These are phyloP conservation scores for Xerophyta viscosa DNA, from an alignment of 106 monocot species.

Conservation along the genomic window DNA sequence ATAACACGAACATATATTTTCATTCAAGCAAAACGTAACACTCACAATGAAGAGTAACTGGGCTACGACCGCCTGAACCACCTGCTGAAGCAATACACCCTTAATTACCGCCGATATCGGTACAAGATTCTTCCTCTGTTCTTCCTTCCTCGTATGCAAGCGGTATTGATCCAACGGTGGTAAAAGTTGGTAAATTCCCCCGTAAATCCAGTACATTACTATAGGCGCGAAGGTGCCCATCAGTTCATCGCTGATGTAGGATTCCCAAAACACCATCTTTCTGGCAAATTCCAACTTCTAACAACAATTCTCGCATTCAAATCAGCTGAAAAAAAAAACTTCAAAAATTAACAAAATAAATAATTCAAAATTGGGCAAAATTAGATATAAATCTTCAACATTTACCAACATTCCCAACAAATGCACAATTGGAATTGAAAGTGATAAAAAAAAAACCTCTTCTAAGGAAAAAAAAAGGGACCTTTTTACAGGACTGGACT, in stretches of 20 bases:
- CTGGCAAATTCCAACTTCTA: background rate
- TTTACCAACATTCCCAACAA: too few species aligned
- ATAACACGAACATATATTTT: background rate
- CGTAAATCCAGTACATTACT: slow-evolving; percentile 74
- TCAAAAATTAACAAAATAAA: too few species aligned
- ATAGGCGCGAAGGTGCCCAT: slow-evolving; percentile 81
- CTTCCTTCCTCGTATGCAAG: slow-evolving; percentile 61
- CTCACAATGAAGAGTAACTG: slow-evolving; percentile 64
- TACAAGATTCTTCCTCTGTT: slow-evolving; percentile 67
- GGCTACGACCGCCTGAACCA: slow-evolving; percentile 49
- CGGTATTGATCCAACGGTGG: slow-evolving; percentile 49
- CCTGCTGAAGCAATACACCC: slow-evolving; percentile 74
- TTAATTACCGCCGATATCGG: slow-evolving; percentile 30
- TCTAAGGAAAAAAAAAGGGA: too few species aligned
- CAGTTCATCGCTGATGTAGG: slow-evolving; percentile 61
- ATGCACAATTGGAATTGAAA: too few species aligned
- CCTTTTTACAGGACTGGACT: too few species aligned
- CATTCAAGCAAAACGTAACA: background rate
- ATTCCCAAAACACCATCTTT: slow-evolving; percentile 67
- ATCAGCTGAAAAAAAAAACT: background rate
- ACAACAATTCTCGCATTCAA: background rate
- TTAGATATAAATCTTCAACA: too few species aligned
- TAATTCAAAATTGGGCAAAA: too few species aligned
- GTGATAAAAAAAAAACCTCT: too few species aligned
- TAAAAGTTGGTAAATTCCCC: slow-evolving; percentile 66